Base-by-base conservation (phyloP, 345 rosid genomes). In the Viola odorata region DNA sequence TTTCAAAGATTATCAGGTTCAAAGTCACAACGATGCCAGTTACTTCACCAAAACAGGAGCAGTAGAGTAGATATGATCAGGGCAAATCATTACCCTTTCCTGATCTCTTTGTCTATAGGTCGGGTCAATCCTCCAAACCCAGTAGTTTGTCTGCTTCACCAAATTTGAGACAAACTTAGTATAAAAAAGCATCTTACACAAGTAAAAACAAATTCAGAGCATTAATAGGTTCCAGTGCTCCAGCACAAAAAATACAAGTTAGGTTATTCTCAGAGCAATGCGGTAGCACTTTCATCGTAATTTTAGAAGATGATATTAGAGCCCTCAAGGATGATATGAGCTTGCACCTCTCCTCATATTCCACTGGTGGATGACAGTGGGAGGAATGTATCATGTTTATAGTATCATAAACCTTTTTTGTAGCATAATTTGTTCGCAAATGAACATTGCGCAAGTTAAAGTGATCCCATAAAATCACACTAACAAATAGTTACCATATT, bases 101-200 rank as follows among this genome's bases (percentile, higher is more conserved):
- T 62, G 85, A 47, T 83, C 80, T 63, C 71, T 84, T 53, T 77
- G 77, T 79, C 91, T 78, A 55, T 74, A 78, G 74, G 69, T 77
- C 16, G 91, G 89, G 69, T 85, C 89, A 48, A 81, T 68, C 79
- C 91, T 81, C 92, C 95, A 89, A 65, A 87, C 86, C 96, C 88
- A 78, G 77, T 85, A 85, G 71, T 75, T 84, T 49, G 89, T 68
- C 90, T 87, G 80, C 62, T 63, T 23, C 73, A 70, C 12, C 41
- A 60, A 68, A 67, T 36, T 62, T 47, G 55, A 15, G 16, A 45
- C 50, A 47, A n/a, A 47, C 8, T 47, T 47, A n/a, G 13, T 47
- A 44, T 44, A 47, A 47, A 8, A 45, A 10, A 53, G 52, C 55
- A 60, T 47, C 57, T 13, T 6, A 14, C 14, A 38, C 58, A 39